These are phyloP conservation scores for Leptomonas pyrrhocoris DNA, from an alignment of 208 protist genomes.

Conservation along the genomic window DNA sequence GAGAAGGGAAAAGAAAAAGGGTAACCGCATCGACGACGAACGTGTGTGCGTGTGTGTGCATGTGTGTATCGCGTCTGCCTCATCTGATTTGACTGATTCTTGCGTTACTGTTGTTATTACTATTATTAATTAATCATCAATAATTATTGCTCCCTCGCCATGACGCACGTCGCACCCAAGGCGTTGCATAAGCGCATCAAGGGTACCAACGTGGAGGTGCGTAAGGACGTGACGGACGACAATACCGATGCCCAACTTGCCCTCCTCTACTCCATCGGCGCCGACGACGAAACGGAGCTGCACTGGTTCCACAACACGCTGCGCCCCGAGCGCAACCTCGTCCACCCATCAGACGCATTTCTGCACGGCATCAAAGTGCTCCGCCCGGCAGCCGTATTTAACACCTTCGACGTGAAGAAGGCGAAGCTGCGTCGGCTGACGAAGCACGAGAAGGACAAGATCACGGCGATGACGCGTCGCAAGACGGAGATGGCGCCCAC, in stretches of 20 bases:
- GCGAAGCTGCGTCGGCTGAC: conserved; percentile 71
- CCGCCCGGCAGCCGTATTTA: conserved; percentile 69
- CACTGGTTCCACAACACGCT: conserved; percentile 71
- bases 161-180: conserved; percentile 22
- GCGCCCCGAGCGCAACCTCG: conserved; percentile 72
- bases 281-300: conserved; percentile 72
- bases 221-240: conserved; percentile 52
- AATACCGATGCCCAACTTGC: conserved; percentile 40
- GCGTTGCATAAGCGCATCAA: conserved; percentile 64
- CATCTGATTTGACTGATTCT: too few relatives aligned
- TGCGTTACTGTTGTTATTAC: too few relatives aligned
- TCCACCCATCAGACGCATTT: conserved; percentile 72
- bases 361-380: conserved; percentile 78
- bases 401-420: conserved; percentile 81
- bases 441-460: conserved; percentile 74
- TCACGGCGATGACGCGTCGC: conserved; percentile 46
- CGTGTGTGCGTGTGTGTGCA: conserved; percentile 3
- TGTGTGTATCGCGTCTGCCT: background rate
- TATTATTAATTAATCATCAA: too few relatives aligned
- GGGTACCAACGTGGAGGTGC: conserved; percentile 77
- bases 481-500: conserved; percentile 73
- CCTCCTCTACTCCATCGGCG: conserved; percentile 61
- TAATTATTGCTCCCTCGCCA: background rate
- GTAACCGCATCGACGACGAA: too few relatives aligned
- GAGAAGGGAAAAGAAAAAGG: too few relatives aligned